Evolutionary conservation across 495 filamentous ascomycete genomes (phyloP).

Genomic region (Talaromyces trachyspermus): DNA sequence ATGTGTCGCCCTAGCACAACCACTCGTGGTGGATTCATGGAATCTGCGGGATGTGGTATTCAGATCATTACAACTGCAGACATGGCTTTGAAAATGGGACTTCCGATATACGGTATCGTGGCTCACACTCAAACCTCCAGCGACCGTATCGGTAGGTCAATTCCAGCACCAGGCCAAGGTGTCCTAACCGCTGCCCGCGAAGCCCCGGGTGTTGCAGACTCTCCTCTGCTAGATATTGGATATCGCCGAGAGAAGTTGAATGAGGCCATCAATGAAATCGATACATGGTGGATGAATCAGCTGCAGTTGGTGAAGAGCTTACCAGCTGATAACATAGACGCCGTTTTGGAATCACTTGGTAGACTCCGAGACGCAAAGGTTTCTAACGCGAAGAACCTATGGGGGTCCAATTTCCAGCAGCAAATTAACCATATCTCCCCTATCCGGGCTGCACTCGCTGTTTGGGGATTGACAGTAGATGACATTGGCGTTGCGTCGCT

Average conservation of each 20-base stretch:
- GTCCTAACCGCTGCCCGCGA: constrained; percentile 14
- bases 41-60: constrained; percentile 15
- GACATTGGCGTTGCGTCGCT: constrained; percentile 18
- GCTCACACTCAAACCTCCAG: constrained; percentile 10
- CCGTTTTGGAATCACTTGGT: not conserved
- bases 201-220: not conserved
- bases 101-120: constrained; percentile 16
- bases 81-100: constrained; percentile 16
- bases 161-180: constrained; percentile 21
- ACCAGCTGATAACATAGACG: not conserved
- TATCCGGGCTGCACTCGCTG: constrained; percentile 14
- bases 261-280: not conserved
- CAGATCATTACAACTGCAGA: constrained; percentile 16
- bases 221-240: constrained; percentile 10
- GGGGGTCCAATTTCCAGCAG: constrained; percentile 12
- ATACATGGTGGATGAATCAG: not conserved
- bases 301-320: not conserved
- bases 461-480: constrained; percentile 16
- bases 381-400: constrained; percentile 5
- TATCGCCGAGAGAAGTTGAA: constrained; percentile 4
- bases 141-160: constrained; percentile 17
- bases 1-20: constrained; percentile 16
- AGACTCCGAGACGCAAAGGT: not conserved
- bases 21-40: constrained; percentile 16
- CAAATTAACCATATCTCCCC: constrained; percentile 13